phyloP scores from a whole-genome alignment of 306 rosid species.

The Aeschynomene evenia region DNA sequence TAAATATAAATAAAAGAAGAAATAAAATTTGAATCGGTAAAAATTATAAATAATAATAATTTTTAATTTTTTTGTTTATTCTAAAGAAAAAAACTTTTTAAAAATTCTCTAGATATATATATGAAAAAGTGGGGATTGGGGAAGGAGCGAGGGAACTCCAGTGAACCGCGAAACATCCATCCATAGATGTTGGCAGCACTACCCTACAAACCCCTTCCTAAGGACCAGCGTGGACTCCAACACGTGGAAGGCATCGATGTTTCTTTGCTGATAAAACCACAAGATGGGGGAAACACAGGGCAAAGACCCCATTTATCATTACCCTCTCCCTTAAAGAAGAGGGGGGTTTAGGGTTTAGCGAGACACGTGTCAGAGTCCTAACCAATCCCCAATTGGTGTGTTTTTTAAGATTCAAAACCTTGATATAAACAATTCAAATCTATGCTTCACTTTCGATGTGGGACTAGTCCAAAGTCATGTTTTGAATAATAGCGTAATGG shows the following conservation, averaged over 20 bases:
- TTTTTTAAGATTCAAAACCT: accelerated
- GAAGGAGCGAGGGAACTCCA: slow-evolving; percentile 15
- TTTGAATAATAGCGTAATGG: neutral
- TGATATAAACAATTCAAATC: neutral
- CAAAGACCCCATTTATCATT: neutral
- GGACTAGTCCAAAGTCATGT: neutral
- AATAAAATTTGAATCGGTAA: too few relatives aligned
- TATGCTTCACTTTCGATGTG: neutral
- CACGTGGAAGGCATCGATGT: slow-evolving; percentile 2
- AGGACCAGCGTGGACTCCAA: neutral
- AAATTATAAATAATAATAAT: too few relatives aligned
- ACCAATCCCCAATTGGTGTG: neutral
- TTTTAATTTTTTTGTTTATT: too few relatives aligned
- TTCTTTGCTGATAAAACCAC: neutral
- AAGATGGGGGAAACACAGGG: slow-evolving; percentile 15
- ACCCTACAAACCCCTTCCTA: slow-evolving; percentile 19
- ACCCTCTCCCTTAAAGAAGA: neutral
- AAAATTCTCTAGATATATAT: too few relatives aligned
- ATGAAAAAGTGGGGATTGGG: slow-evolving; percentile 1
- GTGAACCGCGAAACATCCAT: neutral
- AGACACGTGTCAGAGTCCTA: neutral
- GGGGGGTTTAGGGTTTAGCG: neutral
- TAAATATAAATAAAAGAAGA: too few relatives aligned
- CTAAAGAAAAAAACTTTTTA: too few relatives aligned
- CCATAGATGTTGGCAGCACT: neutral